Evolutionary conservation across 2,329 filamentous ascomycete genomes (phyloP).

Genomic region (Microdochium paspali): DNA sequence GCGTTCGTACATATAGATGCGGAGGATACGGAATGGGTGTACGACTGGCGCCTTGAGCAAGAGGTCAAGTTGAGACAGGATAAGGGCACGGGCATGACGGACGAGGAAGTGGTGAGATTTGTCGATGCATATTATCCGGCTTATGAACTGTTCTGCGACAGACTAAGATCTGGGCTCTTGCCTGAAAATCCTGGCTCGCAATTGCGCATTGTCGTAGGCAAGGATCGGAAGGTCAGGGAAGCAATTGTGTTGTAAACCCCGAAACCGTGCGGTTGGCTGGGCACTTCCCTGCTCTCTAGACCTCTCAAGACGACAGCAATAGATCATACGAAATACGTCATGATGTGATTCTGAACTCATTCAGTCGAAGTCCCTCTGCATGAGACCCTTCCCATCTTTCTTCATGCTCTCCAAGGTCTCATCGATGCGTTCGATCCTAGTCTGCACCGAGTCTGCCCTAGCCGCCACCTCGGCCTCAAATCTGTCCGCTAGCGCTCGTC

Average conservation of each 20-base stretch:
- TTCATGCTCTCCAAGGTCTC: conserved; percentile 44
- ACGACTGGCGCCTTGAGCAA: conserved; percentile 76
- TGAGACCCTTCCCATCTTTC: conserved; percentile 40
- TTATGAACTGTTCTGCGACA: conserved; percentile 59
- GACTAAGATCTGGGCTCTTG: conserved; percentile 48
- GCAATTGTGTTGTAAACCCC: conserved; percentile 35
- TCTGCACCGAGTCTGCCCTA: conserved; percentile 44
- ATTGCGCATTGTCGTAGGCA: conserved; percentile 51
- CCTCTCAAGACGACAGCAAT: too few species aligned
- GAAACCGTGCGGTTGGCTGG: too few species aligned
- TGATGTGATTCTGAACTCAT: conserved; percentile 23
- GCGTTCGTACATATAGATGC: conserved; percentile 57
- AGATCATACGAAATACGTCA: conserved; percentile 9
- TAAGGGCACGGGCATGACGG: conserved; percentile 71
- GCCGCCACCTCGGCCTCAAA: conserved; percentile 47
- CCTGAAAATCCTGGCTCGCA: conserved; percentile 39
- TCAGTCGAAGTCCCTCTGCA: conserved; percentile 31
- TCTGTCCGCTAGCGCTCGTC: conserved; percentile 36
- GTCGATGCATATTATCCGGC: conserved; percentile 61
- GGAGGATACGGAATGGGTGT: conserved; percentile 64
- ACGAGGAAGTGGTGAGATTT: conserved; percentile 69
- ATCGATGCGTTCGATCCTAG: conserved; percentile 43
- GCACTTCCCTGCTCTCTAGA: too few species aligned
- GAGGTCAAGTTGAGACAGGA: conserved; percentile 58
- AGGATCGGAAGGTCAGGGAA: conserved; percentile 49